A percentile compares a stretch with the other conserved stretches of the same genome.
These are phyloP conservation scores for Sugiyamaella chiloensis DNA, from an alignment of 805 yeast species.

Conservation along the genomic window DNA sequence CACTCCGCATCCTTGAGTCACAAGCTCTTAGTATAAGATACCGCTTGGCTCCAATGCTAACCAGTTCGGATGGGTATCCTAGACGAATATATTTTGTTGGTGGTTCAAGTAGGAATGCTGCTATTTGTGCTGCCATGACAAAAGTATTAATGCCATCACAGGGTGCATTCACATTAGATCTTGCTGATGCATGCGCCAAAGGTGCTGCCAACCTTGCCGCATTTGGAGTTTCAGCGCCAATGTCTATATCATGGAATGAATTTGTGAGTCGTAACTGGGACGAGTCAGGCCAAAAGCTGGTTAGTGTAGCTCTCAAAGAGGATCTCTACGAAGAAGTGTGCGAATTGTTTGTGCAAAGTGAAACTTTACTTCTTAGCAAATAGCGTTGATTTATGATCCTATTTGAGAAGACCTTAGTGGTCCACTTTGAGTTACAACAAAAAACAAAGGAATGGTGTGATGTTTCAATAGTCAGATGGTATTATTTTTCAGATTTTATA, in stretches of 20 bases:
- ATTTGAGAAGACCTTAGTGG: too few species aligned
- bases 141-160: constrained; percentile 61
- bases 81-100: constrained; percentile 78
- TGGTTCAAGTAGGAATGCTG: constrained; percentile 72
- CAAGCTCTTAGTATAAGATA: constrained; percentile 83
- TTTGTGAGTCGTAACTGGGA: constrained; percentile 17
- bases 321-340: not conserved
- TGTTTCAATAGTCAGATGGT: too few species aligned
- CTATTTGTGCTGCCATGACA: constrained; percentile 67
- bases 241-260: constrained; percentile 16
- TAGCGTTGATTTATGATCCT: too few species aligned
- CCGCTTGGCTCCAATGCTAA: constrained; percentile 74
- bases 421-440: too few species aligned
- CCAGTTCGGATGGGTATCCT: constrained; percentile 48
- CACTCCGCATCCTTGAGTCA: constrained; percentile 72
- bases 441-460: too few species aligned
- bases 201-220: constrained; percentile 88
- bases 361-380: not conserved
- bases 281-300: not conserved
- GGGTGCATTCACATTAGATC: constrained; percentile 69
- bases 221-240: constrained; percentile 29
- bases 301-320: not conserved
- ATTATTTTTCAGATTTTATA: too few species aligned
- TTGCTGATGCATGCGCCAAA: constrained; percentile 86
- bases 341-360: constrained; percentile 4